A percentile compares a stretch with the other conserved stretches of the same genome.
Conservation (phyloP, 495 filamentous ascomycete species). For the Amorphotheca resinae region DNA sequence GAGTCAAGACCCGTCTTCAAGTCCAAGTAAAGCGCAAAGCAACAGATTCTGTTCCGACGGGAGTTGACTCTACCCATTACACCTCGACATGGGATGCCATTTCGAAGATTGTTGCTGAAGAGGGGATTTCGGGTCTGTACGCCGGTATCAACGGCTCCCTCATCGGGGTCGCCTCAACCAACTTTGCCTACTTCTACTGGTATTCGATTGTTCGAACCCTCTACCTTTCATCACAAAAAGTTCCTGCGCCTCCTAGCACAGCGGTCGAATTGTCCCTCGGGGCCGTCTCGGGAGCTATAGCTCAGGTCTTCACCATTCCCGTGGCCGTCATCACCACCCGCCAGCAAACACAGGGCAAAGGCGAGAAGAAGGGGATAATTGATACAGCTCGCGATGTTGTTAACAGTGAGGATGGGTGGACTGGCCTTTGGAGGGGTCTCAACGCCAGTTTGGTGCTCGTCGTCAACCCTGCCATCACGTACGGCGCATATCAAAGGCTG, state of each 20-base stretch:
- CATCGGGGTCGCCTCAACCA: conserved; percentile 88
- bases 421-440: conserved; percentile 84
- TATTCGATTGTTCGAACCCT: conserved; percentile 79
- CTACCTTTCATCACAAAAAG: conserved; percentile 57
- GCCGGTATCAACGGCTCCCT: conserved; percentile 77
- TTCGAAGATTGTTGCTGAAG: conserved; percentile 67
- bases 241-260: conserved; percentile 60
- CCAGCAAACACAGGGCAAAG: conserved; percentile 81
- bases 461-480: conserved; percentile 95
- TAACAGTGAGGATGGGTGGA: conserved; percentile 77
- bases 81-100: conserved; percentile 79
- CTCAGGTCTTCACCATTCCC: conserved; percentile 92
- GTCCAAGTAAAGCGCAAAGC: conserved; percentile 75
- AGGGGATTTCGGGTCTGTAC: conserved; percentile 76
- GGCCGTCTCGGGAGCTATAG: conserved; percentile 78
- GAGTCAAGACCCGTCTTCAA: conserved; percentile 93
- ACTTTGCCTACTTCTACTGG: conserved; percentile 99
- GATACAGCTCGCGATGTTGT: conserved; percentile 86
- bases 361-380: conserved; percentile 72
- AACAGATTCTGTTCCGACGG: conserved; percentile 23
- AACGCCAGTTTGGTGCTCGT: conserved; percentile 96
- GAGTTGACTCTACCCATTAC: conserved; percentile 54
- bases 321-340: conserved; percentile 90
- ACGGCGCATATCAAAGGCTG: conserved; percentile 89
- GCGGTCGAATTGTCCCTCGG: conserved; percentile 77